Evolutionary conservation across 2,329 filamentous ascomycete species (phyloP), one percentile per base, ranked within the genome.

Genomic region (Ophiostoma himal-ulmi): DNA sequence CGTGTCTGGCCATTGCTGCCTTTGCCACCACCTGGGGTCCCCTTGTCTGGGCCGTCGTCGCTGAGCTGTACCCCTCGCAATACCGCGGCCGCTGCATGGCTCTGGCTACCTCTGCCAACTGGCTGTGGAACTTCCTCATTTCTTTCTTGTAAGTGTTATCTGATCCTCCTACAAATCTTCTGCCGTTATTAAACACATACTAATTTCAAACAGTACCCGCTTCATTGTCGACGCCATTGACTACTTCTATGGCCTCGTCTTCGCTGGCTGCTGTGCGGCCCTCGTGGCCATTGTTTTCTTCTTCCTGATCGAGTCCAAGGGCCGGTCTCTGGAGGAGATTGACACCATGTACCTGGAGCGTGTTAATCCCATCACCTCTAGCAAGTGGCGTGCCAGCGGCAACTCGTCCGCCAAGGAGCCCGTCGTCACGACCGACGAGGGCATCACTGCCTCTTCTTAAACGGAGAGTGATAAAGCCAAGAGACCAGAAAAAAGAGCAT

Each of bases 101-200:
- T 57, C 85, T 91, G 70, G 86, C 88, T 2, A 91, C 89, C 0
- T 89, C 90, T 1, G 88, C 89, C 68, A 92, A 93, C 81, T 68
- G 36, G 67, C 68, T 72, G 7, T 69, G 80, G 80, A 75, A 78
- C 77, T 74, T 69, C 62, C 34, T 41, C 52, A 67, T 71, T 7
- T 68, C 66, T 3, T 54, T 69, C 13, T 71, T 68, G 39, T 26
- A n/a, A 20, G 37, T 52, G 26, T 65, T 30, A 30, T 30, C 30
- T 30, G 30, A 30, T 52, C 37, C 30, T 26, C 60, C 30, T 30
- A 2, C 30, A 30, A 30, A 30, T 30, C 3, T 30, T 30, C 30
- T 30, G 30, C 30, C 30, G 6, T 26, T 14, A 37, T 30, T 10
- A 60, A 36, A 17, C 14, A 48, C 1, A n/a, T 54, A 22, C 22